phyloP scores from a whole-genome alignment of 2,329 filamentous ascomycete genomes.

The Teratosphaeria destructans region DNA sequence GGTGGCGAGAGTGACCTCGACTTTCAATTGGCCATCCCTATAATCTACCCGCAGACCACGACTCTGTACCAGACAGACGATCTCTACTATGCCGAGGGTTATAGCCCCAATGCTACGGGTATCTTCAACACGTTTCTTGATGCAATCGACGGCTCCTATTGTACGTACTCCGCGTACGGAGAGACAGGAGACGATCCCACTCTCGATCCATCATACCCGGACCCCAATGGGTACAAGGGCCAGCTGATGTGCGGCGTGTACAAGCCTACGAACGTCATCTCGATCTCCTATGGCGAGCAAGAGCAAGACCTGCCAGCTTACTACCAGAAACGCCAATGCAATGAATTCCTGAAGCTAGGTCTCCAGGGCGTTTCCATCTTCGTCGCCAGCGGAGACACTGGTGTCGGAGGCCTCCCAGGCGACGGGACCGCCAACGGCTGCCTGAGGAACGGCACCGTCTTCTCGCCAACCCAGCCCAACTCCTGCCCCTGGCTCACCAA shows the following conservation, averaged over 20 bases:
- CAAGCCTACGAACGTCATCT: slow-evolving; percentile 48
- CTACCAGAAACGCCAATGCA: slow-evolving; percentile 43
- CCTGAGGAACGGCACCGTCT: slow-evolving; percentile 13
- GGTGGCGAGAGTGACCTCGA: slow-evolving; percentile 38
- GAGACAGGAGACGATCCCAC: slow-evolving; percentile 36
- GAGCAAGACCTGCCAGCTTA: slow-evolving; percentile 43
- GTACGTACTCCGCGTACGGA: slow-evolving; percentile 30
- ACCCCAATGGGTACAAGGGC: slow-evolving; percentile 39
- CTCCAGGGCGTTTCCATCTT: slow-evolving; percentile 40
- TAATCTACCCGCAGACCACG: slow-evolving; percentile 43
- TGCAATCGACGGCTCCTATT: slow-evolving; percentile 7
- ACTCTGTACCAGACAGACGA: slow-evolving; percentile 41
- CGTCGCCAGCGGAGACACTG: slow-evolving; percentile 40
- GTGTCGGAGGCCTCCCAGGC: slow-evolving; percentile 21
- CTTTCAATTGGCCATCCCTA: slow-evolving; percentile 39
- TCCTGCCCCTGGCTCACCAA: slow-evolving; percentile 20
- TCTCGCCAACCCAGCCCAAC: slow-evolving; percentile 18
- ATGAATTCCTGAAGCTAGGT: slow-evolving; percentile 39
- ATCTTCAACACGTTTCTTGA: slow-evolving; percentile 37
- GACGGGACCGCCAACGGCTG: slow-evolving; percentile 22
- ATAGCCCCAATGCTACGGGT: slow-evolving; percentile 19
- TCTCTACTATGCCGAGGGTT: slow-evolving; percentile 25
- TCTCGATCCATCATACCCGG: slow-evolving; percentile 40
- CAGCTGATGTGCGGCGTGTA: slow-evolving; percentile 37
- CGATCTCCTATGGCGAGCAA: slow-evolving; percentile 49